phyloP scores from a whole-genome alignment of 75 land plant species.

The Azolla pinnata region DNA sequence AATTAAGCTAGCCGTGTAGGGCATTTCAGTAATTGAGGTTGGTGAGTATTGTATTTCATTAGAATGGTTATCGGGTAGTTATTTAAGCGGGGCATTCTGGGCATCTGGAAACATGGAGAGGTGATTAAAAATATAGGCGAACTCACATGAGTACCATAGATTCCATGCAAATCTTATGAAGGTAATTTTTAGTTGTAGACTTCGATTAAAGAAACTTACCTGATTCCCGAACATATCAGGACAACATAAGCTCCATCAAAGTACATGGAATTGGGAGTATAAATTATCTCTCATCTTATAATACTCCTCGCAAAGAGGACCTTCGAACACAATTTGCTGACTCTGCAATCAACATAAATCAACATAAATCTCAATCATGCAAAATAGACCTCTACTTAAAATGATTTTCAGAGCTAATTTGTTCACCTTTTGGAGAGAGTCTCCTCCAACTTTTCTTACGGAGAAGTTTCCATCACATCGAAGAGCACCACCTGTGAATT shows the following conservation, averaged over 20 bases:
- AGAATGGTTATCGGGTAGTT: no score
- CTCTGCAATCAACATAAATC: slow-evolving; percentile 29
- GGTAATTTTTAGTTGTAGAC: background rate
- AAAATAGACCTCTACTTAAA: background rate
- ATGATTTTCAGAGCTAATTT: background rate
- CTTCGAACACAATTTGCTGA: slow-evolving; percentile 89
- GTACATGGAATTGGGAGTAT: slow-evolving; percentile 81
- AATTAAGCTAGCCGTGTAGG: no score
- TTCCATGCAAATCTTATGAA: background rate
- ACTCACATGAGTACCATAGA: background rate
- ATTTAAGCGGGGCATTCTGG: background rate
- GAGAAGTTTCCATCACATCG: slow-evolving; percentile 82
- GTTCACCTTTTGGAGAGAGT: slow-evolving; percentile 47
- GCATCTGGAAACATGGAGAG: background rate
- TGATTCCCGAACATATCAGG: background rate
- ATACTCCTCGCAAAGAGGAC: slow-evolving; percentile 82
- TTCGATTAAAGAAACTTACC: background rate
- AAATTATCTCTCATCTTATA: slow-evolving; percentile 72
- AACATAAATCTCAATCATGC: background rate
- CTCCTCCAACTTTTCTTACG: slow-evolving; percentile 60
- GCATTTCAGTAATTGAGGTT: no score
- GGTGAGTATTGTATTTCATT: no score
- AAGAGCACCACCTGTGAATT: slow-evolving; percentile 74
- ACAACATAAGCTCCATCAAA: slow-evolving; percentile 15
- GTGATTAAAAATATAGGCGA: background rate